phyloP scores from a whole-genome alignment of 2,329 filamentous ascomycete species.

The Colletotrichum siamense region DNA sequence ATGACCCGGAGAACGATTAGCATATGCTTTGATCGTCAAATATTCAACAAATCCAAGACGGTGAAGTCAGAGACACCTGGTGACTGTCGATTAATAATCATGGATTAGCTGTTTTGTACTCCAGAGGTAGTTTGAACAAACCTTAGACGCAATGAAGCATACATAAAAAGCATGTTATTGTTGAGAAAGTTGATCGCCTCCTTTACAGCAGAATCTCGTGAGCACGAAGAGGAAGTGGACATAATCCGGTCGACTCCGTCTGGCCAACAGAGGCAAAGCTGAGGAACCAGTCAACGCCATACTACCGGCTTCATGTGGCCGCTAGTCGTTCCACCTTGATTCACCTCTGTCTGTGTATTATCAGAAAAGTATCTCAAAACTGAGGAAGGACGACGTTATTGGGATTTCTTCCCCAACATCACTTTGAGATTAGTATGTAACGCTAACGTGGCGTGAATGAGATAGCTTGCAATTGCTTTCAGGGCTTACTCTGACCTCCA shows the following conservation, averaged over 20 bases:
- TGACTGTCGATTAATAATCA: no score
- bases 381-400: fast-evolving
- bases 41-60: fast-evolving
- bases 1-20: fast-evolving
- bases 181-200: fast-evolving
- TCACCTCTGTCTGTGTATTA: no score
- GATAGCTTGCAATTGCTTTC: neutral
- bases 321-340: fast-evolving
- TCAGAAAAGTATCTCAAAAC: fast-evolving
- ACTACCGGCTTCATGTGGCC: no score
- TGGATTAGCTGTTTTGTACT: no score
- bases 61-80: fast-evolving
- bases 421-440: no score
- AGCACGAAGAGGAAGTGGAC: no score
- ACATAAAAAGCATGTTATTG: fast-evolving
- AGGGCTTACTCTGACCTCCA: neutral
- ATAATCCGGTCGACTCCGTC: fast-evolving
- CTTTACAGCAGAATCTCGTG: no score
- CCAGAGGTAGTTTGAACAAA: fast-evolving
- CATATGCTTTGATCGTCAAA: neutral
- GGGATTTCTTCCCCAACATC: no score
- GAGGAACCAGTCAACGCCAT: no score
- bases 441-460: fast-evolving
- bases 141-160: fast-evolving
- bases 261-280: no score